Conservation (phyloP, 768 basidiomycete genomes). For the Auricularia heimuer region DNA sequence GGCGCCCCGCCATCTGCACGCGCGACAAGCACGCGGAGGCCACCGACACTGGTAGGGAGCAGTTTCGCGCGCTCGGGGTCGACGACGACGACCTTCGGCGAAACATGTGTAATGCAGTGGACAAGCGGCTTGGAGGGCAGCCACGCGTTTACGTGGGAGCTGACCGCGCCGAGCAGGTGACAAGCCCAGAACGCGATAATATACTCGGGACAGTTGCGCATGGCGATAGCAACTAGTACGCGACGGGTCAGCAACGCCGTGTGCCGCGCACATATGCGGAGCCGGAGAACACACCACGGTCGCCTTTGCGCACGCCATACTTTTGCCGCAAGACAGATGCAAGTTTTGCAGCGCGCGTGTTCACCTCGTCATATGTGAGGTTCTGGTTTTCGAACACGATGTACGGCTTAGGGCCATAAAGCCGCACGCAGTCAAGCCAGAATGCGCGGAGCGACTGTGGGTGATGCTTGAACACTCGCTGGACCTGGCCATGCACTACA, state of each 20-base stretch:
- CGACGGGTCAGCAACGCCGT: background rate
- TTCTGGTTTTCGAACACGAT: conserved; percentile 48
- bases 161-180: conserved; percentile 54
- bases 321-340: conserved; percentile 35
- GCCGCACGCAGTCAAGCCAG: conserved; percentile 37
- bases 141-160: conserved; percentile 28
- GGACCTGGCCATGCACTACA: conserved; percentile 38
- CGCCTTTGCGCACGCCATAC: conserved; percentile 41
- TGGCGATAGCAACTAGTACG: conserved; percentile 47
- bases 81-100: conserved; percentile 43
- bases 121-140: conserved; percentile 43
- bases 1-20: background rate
- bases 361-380: conserved; percentile 38
- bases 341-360: conserved; percentile 31
- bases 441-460: conserved; percentile 43
- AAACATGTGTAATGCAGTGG: conserved; percentile 45
- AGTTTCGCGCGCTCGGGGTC: conserved; percentile 47
- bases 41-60: conserved; percentile 8
- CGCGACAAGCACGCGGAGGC: background rate
- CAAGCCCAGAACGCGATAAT: conserved; percentile 53
- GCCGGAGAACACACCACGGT: conserved; percentile 22
- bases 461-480: conserved; percentile 49
- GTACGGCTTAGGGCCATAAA: conserved; percentile 37
- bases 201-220: conserved; percentile 54
- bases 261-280: background rate